Conservation (phyloP, 2,329 filamentous ascomycete species). For the Pyrenophora tritici-repentis region DNA sequence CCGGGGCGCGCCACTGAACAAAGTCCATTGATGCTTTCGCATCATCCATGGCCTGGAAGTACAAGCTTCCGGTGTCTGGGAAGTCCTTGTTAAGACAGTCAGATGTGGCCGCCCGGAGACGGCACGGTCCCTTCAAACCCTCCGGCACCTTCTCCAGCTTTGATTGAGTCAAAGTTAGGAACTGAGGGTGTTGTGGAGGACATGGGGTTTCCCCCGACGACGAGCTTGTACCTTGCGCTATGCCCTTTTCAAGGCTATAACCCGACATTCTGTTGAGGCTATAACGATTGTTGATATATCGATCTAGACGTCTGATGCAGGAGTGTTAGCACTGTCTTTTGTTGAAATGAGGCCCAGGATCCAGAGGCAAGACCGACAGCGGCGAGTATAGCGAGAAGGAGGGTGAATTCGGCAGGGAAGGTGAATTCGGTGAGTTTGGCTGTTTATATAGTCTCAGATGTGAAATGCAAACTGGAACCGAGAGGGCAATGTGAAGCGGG, state of each 20-base stretch:
- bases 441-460: not conserved
- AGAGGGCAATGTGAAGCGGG: not conserved
- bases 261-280: conserved; percentile 2
- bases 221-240: too few relatives aligned
- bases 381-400: too few relatives aligned
- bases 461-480: not conserved
- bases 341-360: too few relatives aligned
- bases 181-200: too few relatives aligned
- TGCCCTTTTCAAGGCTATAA: not conserved
- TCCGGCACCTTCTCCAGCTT: not conserved
- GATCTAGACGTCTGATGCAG: too few relatives aligned
- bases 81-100: conserved; percentile 2
- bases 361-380: too few relatives aligned
- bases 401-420: too few relatives aligned
- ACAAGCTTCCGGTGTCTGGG: conserved; percentile 1
- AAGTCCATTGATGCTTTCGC: conserved; percentile 5
- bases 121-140: not conserved
- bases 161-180: not conserved
- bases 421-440: too few relatives aligned
- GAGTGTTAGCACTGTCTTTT: too few relatives aligned
- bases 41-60: conserved; percentile 9
- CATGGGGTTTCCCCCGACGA: not conserved
- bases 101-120: conserved; percentile 7
- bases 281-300: too few relatives aligned
- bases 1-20: conserved; percentile 11